Evolutionary conservation across 495 filamentous ascomycete genomes (phyloP).

Genomic region (Aspergillus ostianus): DNA sequence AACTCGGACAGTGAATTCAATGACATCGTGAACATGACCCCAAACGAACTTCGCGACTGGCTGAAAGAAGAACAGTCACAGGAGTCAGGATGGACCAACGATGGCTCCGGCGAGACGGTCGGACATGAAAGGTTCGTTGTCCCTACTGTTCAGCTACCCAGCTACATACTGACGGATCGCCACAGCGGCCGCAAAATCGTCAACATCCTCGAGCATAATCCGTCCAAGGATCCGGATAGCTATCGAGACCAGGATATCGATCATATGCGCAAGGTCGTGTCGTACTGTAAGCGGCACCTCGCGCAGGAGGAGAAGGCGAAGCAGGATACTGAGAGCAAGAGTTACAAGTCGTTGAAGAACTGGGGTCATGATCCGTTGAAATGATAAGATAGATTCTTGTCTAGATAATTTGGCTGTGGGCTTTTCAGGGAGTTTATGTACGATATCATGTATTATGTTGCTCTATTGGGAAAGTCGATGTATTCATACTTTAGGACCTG

Average conservation of each 20-base stretch:
- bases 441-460: no score
- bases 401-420: no score
- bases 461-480: no score
- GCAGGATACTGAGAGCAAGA: constrained; percentile 52
- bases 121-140: constrained; percentile 58
- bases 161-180: no score
- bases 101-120: constrained; percentile 60
- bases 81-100: constrained; percentile 57
- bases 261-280: constrained; percentile 66
- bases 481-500: no score
- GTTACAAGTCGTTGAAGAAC: constrained; percentile 62
- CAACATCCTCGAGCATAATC: constrained; percentile 60
- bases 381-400: constrained; percentile 30
- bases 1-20: constrained; percentile 58
- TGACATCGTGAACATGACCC: constrained; percentile 65
- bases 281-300: constrained; percentile 63
- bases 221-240: constrained; percentile 48
- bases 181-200: constrained; percentile 61
- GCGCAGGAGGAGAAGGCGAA: constrained; percentile 63
- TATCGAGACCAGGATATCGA: constrained; percentile 57
- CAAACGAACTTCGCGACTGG: constrained; percentile 60
- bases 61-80: constrained; percentile 53
- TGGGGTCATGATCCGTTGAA: constrained; percentile 67
- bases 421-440: no score
- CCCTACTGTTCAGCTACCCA: neutral